phyloP scores from a whole-genome alignment of 2,329 filamentous ascomycete genomes.

The Acrocalymma vagum region DNA sequence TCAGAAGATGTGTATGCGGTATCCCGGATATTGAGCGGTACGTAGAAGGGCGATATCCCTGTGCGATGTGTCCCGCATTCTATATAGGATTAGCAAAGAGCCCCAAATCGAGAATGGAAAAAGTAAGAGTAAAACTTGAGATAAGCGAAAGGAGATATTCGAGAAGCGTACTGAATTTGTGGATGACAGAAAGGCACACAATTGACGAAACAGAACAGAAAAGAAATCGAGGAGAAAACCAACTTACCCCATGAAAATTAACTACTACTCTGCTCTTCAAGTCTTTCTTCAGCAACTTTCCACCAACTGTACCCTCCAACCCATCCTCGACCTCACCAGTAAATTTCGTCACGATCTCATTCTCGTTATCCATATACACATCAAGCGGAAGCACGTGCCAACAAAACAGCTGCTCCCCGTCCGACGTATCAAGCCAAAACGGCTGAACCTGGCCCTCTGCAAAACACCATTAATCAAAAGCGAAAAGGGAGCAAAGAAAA shows the following conservation, averaged over 20 bases:
- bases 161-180: not conserved
- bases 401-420: slow-evolving; percentile 80
- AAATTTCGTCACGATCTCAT: slow-evolving; percentile 54
- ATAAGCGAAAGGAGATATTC: slow-evolving; percentile 1
- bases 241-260: slow-evolving; percentile 70
- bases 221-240: slow-evolving; percentile 6
- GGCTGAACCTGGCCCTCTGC: slow-evolving; percentile 87
- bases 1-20: slow-evolving; percentile 77
- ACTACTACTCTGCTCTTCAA: slow-evolving; percentile 63
- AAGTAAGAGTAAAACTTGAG: not conserved
- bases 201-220: slow-evolving; percentile 1
- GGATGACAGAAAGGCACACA: slow-evolving; percentile 1
- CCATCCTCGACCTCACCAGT: slow-evolving; percentile 53
- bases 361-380: slow-evolving; percentile 77
- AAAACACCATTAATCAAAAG: not conserved
- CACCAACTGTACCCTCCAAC: slow-evolving; percentile 58
- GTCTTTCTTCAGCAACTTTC: slow-evolving; percentile 60
- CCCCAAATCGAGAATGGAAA: not conserved
- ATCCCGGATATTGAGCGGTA: slow-evolving; percentile 81
- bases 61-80: slow-evolving; percentile 88
- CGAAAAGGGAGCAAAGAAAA: not conserved
- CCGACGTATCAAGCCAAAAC: slow-evolving; percentile 77
- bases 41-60: slow-evolving; percentile 76
- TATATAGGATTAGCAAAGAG: slow-evolving; percentile 43
- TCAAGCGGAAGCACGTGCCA: slow-evolving; percentile 90